phyloP scores from a whole-genome alignment of 345 rosid genomes.

The Bruguiera parviflora region DNA sequence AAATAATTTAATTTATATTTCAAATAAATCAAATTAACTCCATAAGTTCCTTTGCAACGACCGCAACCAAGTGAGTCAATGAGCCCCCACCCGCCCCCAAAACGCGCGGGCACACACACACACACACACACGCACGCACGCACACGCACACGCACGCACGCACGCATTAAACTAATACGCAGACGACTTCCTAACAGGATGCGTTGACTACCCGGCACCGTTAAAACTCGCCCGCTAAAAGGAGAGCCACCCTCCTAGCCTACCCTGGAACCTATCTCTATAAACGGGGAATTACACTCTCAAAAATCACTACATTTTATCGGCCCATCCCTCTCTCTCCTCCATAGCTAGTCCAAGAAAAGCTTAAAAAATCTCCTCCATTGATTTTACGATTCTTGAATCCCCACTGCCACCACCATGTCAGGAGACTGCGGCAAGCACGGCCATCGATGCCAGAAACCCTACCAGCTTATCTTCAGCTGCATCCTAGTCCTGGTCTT shows the following conservation, averaged over 20 bases:
- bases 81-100: too few relatives aligned
- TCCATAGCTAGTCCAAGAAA: conserved; percentile 13
- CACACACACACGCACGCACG: too few relatives aligned
- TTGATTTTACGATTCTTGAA: too few relatives aligned
- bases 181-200: too few relatives aligned
- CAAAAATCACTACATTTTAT: too few relatives aligned
- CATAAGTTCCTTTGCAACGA: too few relatives aligned
- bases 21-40: too few relatives aligned
- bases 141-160: too few relatives aligned
- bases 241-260: not conserved
- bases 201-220: not conserved
- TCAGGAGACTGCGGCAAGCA: conserved; percentile 46
- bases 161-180: too few relatives aligned
- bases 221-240: not conserved
- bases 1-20: too few relatives aligned
- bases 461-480: conserved; percentile 33
- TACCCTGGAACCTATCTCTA: not conserved
- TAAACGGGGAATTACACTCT: not conserved
- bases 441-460: conserved; percentile 19
- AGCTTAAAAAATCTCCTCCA: conserved; percentile 6
- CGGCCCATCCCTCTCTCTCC: not conserved
- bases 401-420: conserved; percentile 32
- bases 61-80: too few relatives aligned
- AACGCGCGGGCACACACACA: too few relatives aligned
- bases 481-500: conserved; percentile 52